These are phyloP conservation scores for Eucalyptus guilfoylei DNA, from an alignment of 345 rosid genomes.

Conservation along the genomic window DNA sequence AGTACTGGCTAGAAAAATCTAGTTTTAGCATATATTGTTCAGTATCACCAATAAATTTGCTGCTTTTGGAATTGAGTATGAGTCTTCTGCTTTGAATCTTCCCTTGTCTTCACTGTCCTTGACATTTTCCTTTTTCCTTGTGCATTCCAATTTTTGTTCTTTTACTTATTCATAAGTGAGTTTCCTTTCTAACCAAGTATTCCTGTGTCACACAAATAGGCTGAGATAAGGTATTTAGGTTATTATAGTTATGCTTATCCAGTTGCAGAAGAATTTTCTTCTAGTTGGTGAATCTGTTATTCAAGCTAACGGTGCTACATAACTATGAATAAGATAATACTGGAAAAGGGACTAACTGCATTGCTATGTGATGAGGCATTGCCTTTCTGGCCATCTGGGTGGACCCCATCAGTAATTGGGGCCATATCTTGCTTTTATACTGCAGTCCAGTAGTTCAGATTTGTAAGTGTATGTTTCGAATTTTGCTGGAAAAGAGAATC, in stretches of 20 bases:
- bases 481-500: neutral
- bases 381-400: neutral
- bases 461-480: neutral
- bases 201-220: neutral
- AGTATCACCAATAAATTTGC: neutral
- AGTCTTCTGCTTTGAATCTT: neutral
- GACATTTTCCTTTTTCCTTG: neutral
- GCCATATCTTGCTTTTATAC: neutral
- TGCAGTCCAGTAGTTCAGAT: neutral
- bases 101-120: neutral
- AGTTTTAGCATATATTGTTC: neutral
- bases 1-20: neutral
- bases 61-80: neutral
- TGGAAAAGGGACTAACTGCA: neutral
- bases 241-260: neutral
- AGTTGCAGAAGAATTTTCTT: neutral
- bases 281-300: neutral
- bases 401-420: neutral
- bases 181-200: neutral
- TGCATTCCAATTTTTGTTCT: neutral
- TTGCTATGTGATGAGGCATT: neutral
- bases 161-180: too few relatives aligned
- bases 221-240: neutral
- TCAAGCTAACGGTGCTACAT: neutral
- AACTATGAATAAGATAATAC: neutral